Base-by-base conservation (phyloP, 805 yeast genomes). In the Groenewaldozyma tartarivorans region DNA sequence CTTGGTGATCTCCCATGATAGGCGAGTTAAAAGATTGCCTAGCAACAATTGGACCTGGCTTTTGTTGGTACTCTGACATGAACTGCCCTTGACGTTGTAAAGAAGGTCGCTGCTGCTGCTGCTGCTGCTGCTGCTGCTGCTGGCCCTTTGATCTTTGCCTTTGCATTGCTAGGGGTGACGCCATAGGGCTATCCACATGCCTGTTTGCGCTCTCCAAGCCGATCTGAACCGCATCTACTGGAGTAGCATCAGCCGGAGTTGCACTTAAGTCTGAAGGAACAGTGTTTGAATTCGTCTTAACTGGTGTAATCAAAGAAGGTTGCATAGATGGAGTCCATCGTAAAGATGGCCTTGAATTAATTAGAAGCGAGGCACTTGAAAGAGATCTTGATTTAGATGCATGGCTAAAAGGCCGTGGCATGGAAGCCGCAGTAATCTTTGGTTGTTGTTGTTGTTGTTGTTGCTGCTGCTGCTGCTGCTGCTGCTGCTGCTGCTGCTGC, bases 331-430 rank as follows among this genome's bases (percentile, higher is more conserved):
- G 34, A 26, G 33, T 26, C 40, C 43, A 38, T 5, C 35, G 18
- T 19, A 41, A 35, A 16, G 35, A 33, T 2, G 50, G 49, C 33
- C 33, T 43, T 20, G 45, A 33, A 19, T 41, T 34, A 13, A 47
- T 30, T 13, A 48, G 42, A 19, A 38, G 22, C 13, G 48, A 48
- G 9, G 50, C 51, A 36, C 41, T 48, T 5, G 51, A 48, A 16
- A 48, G 47, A 1, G 50, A 42, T 35, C 42, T 45, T 34, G 42
- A 39, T 13, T 46, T 31, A 30, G 24, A 15, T 6, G 19, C 38
- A 11, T 19, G 38, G 15, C 9, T 7, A 35, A 19, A 11, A 15
- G 9, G 24, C 19, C 29, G 24, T 6, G 11, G 17, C n/a, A n/a
- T n/a, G n/a, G n/a, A n/a, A 32, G 15, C 15, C 17, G 6, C 15